Percentiles rank a stretch among this genome's conserved stretches.
phyloP scores from a whole-genome alignment of 352 stramenopile genomes.

The Globisporangium nodosum region DNA sequence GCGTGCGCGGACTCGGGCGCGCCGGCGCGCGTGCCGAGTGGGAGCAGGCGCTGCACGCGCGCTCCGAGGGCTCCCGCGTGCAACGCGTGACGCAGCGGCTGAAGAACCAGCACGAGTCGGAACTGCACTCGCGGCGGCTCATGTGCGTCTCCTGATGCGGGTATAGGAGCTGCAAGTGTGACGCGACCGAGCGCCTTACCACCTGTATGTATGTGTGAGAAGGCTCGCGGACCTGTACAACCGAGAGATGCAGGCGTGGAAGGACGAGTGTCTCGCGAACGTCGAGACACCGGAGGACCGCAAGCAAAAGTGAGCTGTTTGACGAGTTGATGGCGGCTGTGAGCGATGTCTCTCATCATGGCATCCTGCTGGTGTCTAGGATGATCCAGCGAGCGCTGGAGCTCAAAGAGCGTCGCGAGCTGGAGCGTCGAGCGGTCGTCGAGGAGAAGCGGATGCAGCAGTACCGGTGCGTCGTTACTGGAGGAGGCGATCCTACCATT shows the following conservation, averaged over 20 bases:
- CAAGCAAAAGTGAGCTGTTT: constrained; percentile 58
- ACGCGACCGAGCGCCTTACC: not conserved
- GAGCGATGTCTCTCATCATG: not conserved
- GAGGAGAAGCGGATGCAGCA: constrained; percentile 75
- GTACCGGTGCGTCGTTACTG: constrained; percentile 34
- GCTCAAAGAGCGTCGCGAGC: constrained; percentile 62
- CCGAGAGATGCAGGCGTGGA: constrained; percentile 71
- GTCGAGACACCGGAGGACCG: constrained; percentile 73
- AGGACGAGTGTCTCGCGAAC: constrained; percentile 52
- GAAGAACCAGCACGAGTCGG: constrained; percentile 73
- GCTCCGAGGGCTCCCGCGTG: constrained; percentile 42
- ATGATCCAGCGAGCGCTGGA: constrained; percentile 76
- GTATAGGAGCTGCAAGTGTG: not conserved
- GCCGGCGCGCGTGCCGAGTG: constrained; percentile 63
- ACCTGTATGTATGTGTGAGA: not conserved
- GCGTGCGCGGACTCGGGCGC: constrained; percentile 40
- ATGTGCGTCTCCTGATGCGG: constrained; percentile 16
- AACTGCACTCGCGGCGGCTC: constrained; percentile 56
- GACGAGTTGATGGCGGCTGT: not conserved
- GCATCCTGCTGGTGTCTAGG: constrained; percentile 10
- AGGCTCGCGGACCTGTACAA: constrained; percentile 75
- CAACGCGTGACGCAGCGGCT: constrained; percentile 36
- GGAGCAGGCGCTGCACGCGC: constrained; percentile 57
- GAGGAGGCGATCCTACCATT: not conserved
- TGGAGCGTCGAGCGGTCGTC: constrained; percentile 48